Evolutionary conservation across 129 eudicot genomes (phyloP), one percentile per base, ranked within the genome.

Genomic region (Ambrosia artemisiifolia): DNA sequence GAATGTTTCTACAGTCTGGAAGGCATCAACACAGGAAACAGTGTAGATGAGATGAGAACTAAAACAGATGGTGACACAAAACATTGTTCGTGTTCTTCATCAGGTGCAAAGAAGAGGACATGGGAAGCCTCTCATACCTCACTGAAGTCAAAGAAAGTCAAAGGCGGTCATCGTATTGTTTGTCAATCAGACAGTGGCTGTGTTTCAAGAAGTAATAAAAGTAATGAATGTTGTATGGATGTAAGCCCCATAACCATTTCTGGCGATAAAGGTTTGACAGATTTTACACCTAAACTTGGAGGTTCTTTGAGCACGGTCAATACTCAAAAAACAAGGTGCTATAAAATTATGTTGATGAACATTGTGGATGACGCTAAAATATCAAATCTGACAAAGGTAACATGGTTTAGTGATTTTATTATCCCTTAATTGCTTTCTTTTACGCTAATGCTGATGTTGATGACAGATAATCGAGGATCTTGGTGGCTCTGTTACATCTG

Each of bases 71-170:
- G 48, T 76, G 79, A 77, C 49, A 68, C 56, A 34, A 77, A 69
- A 9, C 65, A 53, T 60, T 88, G 84, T 73, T 75, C 85, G 4
- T 83, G 85, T 76, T 83, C 94, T 67, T 66, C 76, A 55, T 73
- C 63, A 18, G 84, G 83, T 78, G 66, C 78, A 60, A 87, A 85
- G 74, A 89, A 88, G 79, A 89, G 97, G 80, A 67, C 72, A n/a
- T 93, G 98, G 98, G 92, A 85, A 85, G 76, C 95, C 50, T 87
- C 96, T 10, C 65, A 63, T 54, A 87, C 96, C 71, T 93, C 98
- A 36, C 69, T 93, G 66, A 89, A 86, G 67, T 89, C 96, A 44
- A 93, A 93, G 67, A 93, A 88, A 79, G 91, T 93, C 49, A 89
- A 89, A 84, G 98, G 96, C n/a, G 64, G 90, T 43, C 92, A 85